Conservation (phyloP, 495 filamentous ascomycete genomes). For the Hyaloscypha hepaticicola region DNA sequence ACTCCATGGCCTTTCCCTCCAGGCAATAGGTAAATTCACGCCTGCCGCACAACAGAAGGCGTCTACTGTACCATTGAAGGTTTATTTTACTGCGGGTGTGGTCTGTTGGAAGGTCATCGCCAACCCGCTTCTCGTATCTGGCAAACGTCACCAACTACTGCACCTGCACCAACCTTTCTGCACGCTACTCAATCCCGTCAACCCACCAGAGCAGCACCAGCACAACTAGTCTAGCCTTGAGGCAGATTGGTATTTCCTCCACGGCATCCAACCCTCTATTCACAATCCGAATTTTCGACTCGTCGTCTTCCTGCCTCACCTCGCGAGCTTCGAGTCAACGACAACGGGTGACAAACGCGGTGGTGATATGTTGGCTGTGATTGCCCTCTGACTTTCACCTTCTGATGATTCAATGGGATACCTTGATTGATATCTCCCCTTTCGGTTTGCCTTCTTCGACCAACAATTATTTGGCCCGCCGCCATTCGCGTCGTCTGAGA, state of each 20-base stretch:
- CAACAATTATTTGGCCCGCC: not conserved
- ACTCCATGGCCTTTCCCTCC: not conserved
- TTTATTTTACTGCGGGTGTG: not conserved
- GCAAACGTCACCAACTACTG: too few species aligned
- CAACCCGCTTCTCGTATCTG: not conserved
- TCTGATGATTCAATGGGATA: slow-evolving; percentile 27
- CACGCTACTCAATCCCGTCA: not conserved
- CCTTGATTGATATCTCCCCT: slow-evolving; percentile 23
- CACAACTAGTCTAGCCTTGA: not conserved
- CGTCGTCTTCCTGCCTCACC: not conserved
- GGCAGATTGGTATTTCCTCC: not conserved
- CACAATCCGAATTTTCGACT: not conserved
- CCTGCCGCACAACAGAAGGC: not conserved
- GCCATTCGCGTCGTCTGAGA: not conserved
- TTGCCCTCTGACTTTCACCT: slow-evolving; percentile 19
- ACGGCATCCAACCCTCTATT: not conserved
- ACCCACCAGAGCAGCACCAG: not conserved
- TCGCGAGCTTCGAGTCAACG: slow-evolving; percentile 2
- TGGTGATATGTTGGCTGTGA: slow-evolving; percentile 16
- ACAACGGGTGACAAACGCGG: not conserved
- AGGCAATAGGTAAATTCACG: not conserved
- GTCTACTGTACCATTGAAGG: not conserved
- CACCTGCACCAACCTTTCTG: not conserved
- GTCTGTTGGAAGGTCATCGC: too few species aligned
- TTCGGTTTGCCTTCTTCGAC: slow-evolving; percentile 9